These are phyloP conservation scores for Camellia japonica DNA, from an alignment of 148 eudicot genomes.

Conservation along the genomic window DNA sequence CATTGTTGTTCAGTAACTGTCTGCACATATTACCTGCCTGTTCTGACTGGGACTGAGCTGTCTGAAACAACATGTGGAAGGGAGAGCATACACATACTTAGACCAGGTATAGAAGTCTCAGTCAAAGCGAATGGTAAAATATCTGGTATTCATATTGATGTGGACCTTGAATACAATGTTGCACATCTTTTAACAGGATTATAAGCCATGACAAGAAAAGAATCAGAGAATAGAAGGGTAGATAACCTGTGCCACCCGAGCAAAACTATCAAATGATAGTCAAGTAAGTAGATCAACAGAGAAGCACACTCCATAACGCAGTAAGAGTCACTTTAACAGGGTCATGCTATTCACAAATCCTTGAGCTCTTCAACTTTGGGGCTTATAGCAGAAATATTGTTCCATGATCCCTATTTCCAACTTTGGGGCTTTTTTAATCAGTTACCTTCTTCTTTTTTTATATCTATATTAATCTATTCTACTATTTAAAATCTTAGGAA, in stretches of 20 bases:
- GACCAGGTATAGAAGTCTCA: not conserved
- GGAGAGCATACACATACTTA: not conserved
- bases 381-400: not conserved
- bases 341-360: not conserved
- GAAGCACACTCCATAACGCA: not conserved
- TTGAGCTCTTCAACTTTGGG: constrained; percentile 4
- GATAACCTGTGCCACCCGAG: not conserved
- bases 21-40: constrained; percentile 53
- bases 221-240: not conserved
- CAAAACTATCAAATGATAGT: not conserved
- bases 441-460: no score
- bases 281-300: not conserved
- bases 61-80: constrained; percentile 27
- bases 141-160: not conserved
- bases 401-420: no score
- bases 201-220: not conserved
- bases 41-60: constrained; percentile 61
- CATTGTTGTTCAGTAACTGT: constrained; percentile 33
- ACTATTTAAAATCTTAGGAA: no score
- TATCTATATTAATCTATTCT: no score
- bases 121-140: not conserved
- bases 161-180: no score
- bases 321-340: not conserved
- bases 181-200: no score
- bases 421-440: no score